Conservation (phyloP, 2,329 filamentous ascomycete genomes). For the Hypomyces perniciosus region DNA sequence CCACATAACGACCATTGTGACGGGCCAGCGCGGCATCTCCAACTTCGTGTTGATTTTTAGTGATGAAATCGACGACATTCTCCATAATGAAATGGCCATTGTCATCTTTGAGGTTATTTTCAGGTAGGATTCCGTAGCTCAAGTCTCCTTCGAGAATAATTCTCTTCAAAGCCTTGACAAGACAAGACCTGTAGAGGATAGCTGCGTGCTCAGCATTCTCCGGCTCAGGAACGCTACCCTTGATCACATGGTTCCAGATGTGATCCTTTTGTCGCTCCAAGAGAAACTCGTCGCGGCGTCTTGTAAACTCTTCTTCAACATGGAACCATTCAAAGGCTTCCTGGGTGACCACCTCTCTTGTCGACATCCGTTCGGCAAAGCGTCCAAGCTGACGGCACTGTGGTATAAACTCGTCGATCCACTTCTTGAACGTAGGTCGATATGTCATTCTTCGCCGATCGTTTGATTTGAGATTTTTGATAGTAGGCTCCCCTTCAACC, state of each 20-base stretch:
- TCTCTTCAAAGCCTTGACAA: slow-evolving; percentile 40
- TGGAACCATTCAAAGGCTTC: slow-evolving; percentile 50
- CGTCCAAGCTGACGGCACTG: slow-evolving; percentile 36
- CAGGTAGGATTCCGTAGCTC: slow-evolving; percentile 30
- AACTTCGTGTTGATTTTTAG: slow-evolving; percentile 31
- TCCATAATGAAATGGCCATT: slow-evolving; percentile 41
- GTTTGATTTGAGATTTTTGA: slow-evolving; percentile 41
- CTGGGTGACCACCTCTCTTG: slow-evolving; percentile 41
- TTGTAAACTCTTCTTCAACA: slow-evolving; percentile 38
- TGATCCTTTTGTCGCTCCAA: slow-evolving; percentile 33
- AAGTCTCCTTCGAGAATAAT: slow-evolving; percentile 43
- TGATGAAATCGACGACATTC: slow-evolving; percentile 37
- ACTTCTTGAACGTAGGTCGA: slow-evolving; percentile 53
- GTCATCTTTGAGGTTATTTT: slow-evolving; percentile 24
- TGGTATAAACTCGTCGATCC: slow-evolving; percentile 60
- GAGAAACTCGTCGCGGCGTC: slow-evolving; percentile 36
- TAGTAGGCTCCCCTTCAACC: slow-evolving; percentile 19
- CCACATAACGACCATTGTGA: slow-evolving; percentile 16
- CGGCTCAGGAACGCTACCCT: slow-evolving; percentile 27
- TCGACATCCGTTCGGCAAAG: slow-evolving; percentile 23
- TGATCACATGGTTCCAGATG: slow-evolving; percentile 43
- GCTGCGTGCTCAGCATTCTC: slow-evolving; percentile 21
- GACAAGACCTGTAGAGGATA: slow-evolving; percentile 26
- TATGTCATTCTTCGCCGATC: slow-evolving; percentile 51
- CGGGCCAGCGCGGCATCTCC: slow-evolving; percentile 27